Conservation (phyloP, 768 basidiomycete genomes). For the Boletus sp. region DNA sequence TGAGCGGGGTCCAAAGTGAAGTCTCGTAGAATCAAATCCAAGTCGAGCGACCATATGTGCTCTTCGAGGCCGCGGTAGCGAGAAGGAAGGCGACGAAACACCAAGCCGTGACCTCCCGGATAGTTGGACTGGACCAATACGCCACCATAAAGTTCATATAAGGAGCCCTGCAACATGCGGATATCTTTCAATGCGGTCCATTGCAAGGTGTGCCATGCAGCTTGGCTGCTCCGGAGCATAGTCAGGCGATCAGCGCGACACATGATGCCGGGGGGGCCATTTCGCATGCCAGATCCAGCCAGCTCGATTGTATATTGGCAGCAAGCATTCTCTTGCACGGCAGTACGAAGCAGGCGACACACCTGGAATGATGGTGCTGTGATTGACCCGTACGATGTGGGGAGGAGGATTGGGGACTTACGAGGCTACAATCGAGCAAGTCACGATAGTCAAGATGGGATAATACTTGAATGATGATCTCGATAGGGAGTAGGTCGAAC, state of each 20-base stretch:
- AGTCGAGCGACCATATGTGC: slow-evolving; percentile 42
- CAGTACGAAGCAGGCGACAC: slow-evolving; percentile 30
- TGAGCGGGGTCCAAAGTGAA: slow-evolving; percentile 67
- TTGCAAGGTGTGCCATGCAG: slow-evolving; percentile 39
- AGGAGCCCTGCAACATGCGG: slow-evolving; percentile 41
- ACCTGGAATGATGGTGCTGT: slow-evolving; percentile 24
- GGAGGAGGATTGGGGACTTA: slow-evolving; percentile 5
- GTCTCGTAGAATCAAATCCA: slow-evolving; percentile 46
- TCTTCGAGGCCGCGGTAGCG: slow-evolving; percentile 44
- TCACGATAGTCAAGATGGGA: slow-evolving; percentile 20
- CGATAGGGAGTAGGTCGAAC: slow-evolving; percentile 21
- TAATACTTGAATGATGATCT: slow-evolving; percentile 26
- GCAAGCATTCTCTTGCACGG: slow-evolving; percentile 29
- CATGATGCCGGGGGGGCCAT: slow-evolving; percentile 34
- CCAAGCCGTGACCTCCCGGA: slow-evolving; percentile 29
- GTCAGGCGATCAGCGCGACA: slow-evolving; percentile 36
- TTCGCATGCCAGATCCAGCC: slow-evolving; percentile 40
- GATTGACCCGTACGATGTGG: neutral
- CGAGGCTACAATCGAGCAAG: slow-evolving; percentile 29
- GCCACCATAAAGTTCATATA: slow-evolving; percentile 62
- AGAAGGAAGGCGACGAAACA: slow-evolving; percentile 52
- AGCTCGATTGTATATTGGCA: slow-evolving; percentile 48
- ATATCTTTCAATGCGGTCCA: slow-evolving; percentile 36
- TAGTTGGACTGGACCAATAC: slow-evolving; percentile 45
- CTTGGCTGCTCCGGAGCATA: slow-evolving; percentile 38